phyloP scores from a whole-genome alignment of 352 stramenopile genomes.

The Phytopythium aichiense region DNA sequence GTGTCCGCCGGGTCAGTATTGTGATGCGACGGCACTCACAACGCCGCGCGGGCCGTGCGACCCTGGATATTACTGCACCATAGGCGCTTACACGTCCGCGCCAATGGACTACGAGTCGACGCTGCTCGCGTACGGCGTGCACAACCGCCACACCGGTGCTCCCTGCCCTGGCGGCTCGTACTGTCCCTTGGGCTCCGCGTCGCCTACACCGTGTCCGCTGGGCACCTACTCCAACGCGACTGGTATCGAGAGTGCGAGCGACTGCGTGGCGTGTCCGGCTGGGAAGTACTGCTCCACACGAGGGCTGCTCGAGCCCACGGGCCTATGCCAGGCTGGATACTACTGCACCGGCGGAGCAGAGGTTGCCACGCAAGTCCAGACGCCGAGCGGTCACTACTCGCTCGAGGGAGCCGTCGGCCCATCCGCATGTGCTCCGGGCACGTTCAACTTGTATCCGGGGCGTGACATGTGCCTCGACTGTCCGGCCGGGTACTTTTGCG shows the following conservation, averaged over 20 bases:
- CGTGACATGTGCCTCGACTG: slow-evolving; percentile 62
- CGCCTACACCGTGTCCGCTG: slow-evolving; percentile 56
- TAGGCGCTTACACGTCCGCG: slow-evolving; percentile 86
- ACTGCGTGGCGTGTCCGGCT: slow-evolving; percentile 80
- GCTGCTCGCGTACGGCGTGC: slow-evolving; percentile 45
- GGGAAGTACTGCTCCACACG: slow-evolving; percentile 76
- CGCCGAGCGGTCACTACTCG: slow-evolving; percentile 49
- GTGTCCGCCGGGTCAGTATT: slow-evolving; percentile 91
- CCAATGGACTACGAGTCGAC: slow-evolving; percentile 78
- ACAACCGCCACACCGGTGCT: slow-evolving; percentile 56
- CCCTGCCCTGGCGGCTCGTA: slow-evolving; percentile 67
- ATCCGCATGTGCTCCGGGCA: slow-evolving; percentile 44
- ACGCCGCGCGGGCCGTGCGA: slow-evolving; percentile 74
- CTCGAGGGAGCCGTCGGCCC: slow-evolving; percentile 35
- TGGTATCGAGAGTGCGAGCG: slow-evolving; percentile 49
- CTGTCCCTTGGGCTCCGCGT: slow-evolving; percentile 61
- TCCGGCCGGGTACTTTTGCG: slow-evolving; percentile 69
- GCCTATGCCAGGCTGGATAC: slow-evolving; percentile 70
- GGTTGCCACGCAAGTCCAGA: slow-evolving; percentile 50
- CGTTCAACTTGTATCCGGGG: slow-evolving; percentile 56
- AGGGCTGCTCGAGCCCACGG: slow-evolving; percentile 62
- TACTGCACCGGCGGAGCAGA: slow-evolving; percentile 65
- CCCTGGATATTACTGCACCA: slow-evolving; percentile 89
- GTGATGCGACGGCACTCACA: slow-evolving; percentile 80
- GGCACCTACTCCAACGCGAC: slow-evolving; percentile 76